phyloP scores from a whole-genome alignment of 805 yeast genomes.

The Hanseniaspora pseudoguilliermondii region DNA sequence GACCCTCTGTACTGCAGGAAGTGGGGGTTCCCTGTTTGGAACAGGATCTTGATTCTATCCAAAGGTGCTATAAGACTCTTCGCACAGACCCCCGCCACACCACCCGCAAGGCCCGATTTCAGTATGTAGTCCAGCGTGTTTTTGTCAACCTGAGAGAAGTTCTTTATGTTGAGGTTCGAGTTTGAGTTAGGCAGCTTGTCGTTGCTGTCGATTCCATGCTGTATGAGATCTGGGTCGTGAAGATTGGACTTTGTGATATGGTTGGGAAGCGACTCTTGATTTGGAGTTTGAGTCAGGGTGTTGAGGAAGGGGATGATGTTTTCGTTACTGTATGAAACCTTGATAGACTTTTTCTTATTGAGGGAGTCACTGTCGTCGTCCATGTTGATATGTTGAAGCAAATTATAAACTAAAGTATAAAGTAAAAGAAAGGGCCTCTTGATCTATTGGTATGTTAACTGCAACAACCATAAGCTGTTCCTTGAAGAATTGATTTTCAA shows the following conservation, averaged over 20 bases:
- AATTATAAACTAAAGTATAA: not conserved
- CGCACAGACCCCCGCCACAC: slow-evolving; percentile 91
- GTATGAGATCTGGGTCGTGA: slow-evolving; percentile 11
- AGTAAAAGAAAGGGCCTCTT: not conserved
- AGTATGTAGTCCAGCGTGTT: slow-evolving; percentile 65
- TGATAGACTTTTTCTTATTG: not conserved
- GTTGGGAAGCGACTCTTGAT: not conserved
- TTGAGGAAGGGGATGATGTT: not conserved
- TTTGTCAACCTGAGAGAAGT: slow-evolving; percentile 32
- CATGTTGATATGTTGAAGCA: not conserved
- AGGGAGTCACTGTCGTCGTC: not conserved
- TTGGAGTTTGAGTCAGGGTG: not conserved
- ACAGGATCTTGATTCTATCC: slow-evolving; percentile 86
- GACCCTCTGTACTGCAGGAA: slow-evolving; percentile 71
- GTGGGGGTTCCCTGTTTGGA: slow-evolving; percentile 90
- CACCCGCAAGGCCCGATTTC: slow-evolving; percentile 86
- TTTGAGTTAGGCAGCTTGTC: not conserved
- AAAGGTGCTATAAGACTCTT: slow-evolving; percentile 90
- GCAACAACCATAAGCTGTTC: no score
- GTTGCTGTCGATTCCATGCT: slow-evolving; percentile 11
- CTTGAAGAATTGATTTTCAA: no score
- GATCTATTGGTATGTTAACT: no score
- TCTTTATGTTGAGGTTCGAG: not conserved
- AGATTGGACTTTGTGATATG: slow-evolving; percentile 8
- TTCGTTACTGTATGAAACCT: not conserved